Evolutionary conservation across 2,329 filamentous ascomycete species (phyloP).

Genomic region (Pestalotiopsis sp.): DNA sequence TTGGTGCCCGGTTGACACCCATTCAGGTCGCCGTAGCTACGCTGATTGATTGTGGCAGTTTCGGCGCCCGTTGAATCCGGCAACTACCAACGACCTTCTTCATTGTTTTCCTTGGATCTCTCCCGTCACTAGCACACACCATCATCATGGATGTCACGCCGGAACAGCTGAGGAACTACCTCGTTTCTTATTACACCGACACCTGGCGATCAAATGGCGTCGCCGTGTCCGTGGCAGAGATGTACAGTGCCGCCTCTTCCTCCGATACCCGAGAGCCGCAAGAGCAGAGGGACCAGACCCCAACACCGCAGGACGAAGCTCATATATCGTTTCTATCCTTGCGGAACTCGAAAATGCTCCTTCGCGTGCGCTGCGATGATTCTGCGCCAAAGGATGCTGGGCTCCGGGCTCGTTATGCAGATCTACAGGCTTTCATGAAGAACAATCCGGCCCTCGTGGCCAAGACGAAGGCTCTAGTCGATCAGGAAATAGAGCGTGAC

Average conservation of each 20-base stretch:
- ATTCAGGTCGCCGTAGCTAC: no score
- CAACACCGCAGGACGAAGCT: neutral
- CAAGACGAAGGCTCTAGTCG: conserved; percentile 14
- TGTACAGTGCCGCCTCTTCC: neutral
- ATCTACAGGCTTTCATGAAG: neutral
- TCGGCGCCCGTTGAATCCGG: no score
- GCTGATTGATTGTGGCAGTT: no score
- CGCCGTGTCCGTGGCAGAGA: neutral
- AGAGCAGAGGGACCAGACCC: neutral
- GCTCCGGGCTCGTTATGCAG: neutral
- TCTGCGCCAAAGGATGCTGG: neutral
- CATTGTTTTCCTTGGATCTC: no score
- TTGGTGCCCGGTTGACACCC: no score
- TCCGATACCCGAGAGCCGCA: neutral
- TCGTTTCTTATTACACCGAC: conserved; percentile 1
- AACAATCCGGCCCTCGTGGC: neutral
- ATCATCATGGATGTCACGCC: conserved; percentile 1
- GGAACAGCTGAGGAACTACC: conserved; percentile 3
- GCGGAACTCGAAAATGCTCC: no score
- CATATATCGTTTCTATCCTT: neutral
- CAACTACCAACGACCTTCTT: no score
- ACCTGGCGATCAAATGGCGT: conserved; percentile 7
- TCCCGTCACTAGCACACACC: neutral
- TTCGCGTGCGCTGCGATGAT: neutral
- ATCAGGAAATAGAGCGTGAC: conserved; percentile 19